These are phyloP conservation scores for Nicotiana noctiflora DNA, from an alignment of 257 asterid genomes.

Conservation along the genomic window DNA sequence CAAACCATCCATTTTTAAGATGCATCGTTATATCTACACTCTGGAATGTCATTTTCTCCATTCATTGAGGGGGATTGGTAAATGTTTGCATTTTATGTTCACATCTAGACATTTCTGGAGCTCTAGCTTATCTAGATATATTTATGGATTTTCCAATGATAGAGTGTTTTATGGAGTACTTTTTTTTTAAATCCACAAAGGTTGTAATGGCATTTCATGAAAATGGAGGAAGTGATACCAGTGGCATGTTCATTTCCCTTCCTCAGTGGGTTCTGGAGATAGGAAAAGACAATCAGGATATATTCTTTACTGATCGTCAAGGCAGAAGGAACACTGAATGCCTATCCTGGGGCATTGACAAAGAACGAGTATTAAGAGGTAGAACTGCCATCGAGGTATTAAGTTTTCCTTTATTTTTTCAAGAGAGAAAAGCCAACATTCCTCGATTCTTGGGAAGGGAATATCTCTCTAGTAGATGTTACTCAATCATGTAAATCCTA, in stretches of 20 bases:
- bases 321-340: slow-evolving; percentile 75
- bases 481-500: background rate
- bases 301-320: slow-evolving; percentile 72
- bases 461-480: background rate
- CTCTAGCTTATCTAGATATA: background rate
- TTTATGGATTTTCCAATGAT: background rate
- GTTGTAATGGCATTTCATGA: slow-evolving; percentile 73
- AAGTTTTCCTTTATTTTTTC: slow-evolving; percentile 5
- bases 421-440: background rate
- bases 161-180: background rate
- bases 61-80: background rate
- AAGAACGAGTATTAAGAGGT: slow-evolving; percentile 64
- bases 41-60: background rate
- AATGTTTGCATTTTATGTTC: background rate
- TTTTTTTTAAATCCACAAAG: slow-evolving; percentile 24
- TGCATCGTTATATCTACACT: background rate
- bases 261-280: slow-evolving; percentile 81
- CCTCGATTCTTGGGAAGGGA: background rate
- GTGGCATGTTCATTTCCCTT: slow-evolving; percentile 51
- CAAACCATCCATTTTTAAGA: background rate
- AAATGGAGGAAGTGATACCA: slow-evolving; percentile 56
- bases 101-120: background rate
- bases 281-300: slow-evolving; percentile 66
- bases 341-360: slow-evolving; percentile 77
- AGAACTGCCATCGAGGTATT: slow-evolving; percentile 72